Conservation (phyloP, 139 green algal species). For the Penium margaritaceum region DNA sequence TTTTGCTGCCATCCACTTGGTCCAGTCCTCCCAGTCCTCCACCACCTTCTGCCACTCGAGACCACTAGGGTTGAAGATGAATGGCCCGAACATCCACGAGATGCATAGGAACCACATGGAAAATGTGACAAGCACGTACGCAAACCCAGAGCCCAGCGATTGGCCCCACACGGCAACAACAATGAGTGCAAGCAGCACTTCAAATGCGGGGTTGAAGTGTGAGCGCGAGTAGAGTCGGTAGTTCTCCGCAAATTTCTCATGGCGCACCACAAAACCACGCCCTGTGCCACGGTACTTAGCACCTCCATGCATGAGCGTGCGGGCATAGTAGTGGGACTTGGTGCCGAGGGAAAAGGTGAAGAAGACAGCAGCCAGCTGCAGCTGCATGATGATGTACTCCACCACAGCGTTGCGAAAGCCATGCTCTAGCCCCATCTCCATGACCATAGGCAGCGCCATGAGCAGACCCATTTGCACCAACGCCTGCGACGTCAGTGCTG, state of each 20-base stretch:
- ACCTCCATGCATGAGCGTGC: conserved; percentile 39
- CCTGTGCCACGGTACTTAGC: conserved; percentile 70
- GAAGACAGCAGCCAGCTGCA: conserved; percentile 38
- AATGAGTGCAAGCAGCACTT: neutral
- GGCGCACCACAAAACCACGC: conserved; percentile 67
- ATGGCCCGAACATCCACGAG: conserved; percentile 38
- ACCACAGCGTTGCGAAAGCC: conserved; percentile 28
- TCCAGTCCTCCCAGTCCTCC: conserved; percentile 32
- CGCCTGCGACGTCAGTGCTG: neutral
- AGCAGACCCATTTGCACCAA: conserved; percentile 41
- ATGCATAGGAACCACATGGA: conserved; percentile 12
- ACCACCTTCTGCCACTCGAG: conserved; percentile 43
- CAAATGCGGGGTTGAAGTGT: conserved; percentile 22
- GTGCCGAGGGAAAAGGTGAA: conserved; percentile 49
- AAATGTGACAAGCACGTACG: conserved; percentile 18
- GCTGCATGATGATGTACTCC: conserved; percentile 34
- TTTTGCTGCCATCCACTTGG: conserved; percentile 11
- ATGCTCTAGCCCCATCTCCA: conserved; percentile 41
- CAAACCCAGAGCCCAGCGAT: neutral
- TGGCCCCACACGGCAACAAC: neutral
- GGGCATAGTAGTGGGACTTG: conserved; percentile 62
- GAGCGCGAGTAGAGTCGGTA: conserved; percentile 32
- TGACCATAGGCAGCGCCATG: conserved; percentile 33
- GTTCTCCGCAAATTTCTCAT: conserved; percentile 41
- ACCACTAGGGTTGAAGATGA: conserved; percentile 37